Evolutionary conservation across 2,329 filamentous ascomycete genomes (phyloP).

Genomic region (Zymoseptoria crescenta): DNA sequence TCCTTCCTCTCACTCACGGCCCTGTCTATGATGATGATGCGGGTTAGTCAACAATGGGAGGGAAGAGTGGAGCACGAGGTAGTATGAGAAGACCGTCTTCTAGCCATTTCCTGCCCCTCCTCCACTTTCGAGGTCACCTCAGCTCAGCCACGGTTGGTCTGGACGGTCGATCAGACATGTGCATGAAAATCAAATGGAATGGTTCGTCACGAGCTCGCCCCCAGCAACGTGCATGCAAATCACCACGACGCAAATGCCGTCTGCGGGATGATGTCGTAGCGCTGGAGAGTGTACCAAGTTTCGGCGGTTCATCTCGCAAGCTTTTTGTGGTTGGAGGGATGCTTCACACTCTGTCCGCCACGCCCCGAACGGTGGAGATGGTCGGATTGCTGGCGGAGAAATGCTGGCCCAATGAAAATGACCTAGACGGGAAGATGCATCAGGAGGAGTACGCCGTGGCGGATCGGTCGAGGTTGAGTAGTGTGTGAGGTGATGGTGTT

Average conservation of each 20-base stretch:
- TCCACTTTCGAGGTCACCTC: not conserved
- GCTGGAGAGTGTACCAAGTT: not conserved
- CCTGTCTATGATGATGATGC: not conserved
- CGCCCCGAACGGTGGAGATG: no score
- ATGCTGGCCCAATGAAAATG: no score
- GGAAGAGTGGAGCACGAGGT: not conserved
- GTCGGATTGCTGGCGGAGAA: no score
- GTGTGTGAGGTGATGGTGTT: not conserved
- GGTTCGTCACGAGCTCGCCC: not conserved
- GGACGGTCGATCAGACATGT: not conserved
- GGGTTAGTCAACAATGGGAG: not conserved
- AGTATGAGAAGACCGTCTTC: not conserved
- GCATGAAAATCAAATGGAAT: not conserved
- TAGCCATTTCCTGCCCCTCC: not conserved
- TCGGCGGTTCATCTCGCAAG: not conserved
- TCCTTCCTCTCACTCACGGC: not conserved
- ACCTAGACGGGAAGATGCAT: not conserved
- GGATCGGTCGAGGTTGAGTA: not conserved
- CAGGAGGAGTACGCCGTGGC: not conserved
- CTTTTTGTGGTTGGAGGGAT: not conserved
- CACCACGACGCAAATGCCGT: not conserved
- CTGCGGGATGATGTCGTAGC: not conserved
- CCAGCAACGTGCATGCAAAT: not conserved
- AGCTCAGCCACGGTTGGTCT: not conserved
- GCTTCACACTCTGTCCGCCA: not conserved